These are phyloP conservation scores for Ophiobolus disseminans DNA, from an alignment of 2,329 filamentous ascomycete genomes.

Conservation along the genomic window DNA sequence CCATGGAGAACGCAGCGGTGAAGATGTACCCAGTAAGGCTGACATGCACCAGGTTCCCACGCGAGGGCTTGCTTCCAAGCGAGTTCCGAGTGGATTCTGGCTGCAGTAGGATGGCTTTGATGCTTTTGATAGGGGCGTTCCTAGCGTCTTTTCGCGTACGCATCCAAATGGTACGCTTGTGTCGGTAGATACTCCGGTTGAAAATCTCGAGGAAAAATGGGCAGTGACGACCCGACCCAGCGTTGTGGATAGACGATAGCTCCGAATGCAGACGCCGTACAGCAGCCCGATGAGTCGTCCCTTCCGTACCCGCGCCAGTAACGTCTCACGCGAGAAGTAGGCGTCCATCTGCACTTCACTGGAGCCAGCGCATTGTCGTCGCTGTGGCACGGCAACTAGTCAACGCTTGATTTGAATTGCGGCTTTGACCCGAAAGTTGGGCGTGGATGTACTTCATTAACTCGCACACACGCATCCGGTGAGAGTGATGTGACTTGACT, in stretches of 20 bases:
- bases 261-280: constrained; percentile 26
- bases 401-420: constrained; percentile 2
- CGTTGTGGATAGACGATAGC: constrained; percentile 25
- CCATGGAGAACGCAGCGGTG: constrained; percentile 38
- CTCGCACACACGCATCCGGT: constrained; percentile 1
- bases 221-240: constrained; percentile 24
- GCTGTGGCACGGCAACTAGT: constrained; percentile 32
- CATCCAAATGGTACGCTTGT: constrained; percentile 2
- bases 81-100: constrained; percentile 46
- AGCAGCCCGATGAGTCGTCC: constrained; percentile 21
- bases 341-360: constrained; percentile 29
- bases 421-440: too few species aligned
- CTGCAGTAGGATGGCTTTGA: constrained; percentile 18
- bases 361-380: constrained; percentile 39
- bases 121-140: constrained; percentile 6
- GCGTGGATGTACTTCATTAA: too few species aligned
- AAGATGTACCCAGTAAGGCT: constrained; percentile 49
- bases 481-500: constrained; percentile 5
- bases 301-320: constrained; percentile 12
- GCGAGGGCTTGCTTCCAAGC: constrained; percentile 46
- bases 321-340: constrained; percentile 22
- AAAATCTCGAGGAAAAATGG: neutral
- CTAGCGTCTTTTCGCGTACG: constrained; percentile 11
- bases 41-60: constrained; percentile 46
- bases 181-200: neutral